phyloP scores from a whole-genome alignment of 2,329 filamentous ascomycete species.

The Davidsoniella neocaledoniae region DNA sequence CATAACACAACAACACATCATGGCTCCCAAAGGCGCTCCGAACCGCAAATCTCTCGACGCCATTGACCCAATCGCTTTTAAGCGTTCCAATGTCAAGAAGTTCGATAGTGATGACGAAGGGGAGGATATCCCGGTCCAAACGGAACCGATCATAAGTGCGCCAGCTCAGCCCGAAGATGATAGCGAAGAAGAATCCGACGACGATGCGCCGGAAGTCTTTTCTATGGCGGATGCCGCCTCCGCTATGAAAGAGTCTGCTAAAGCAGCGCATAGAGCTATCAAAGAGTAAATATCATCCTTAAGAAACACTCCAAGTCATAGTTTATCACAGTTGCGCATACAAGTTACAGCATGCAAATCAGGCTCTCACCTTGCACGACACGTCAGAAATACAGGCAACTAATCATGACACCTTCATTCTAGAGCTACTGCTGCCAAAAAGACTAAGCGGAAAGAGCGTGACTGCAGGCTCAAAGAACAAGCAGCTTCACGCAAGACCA shows the following conservation, averaged over 20 bases:
- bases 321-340: no score
- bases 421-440: conserved; percentile 34
- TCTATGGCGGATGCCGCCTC: conserved; percentile 33
- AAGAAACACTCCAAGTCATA: neutral
- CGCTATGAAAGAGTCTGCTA: conserved; percentile 28
- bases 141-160: neutral
- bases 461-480: conserved; percentile 38
- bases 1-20: neutral
- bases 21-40: conserved; percentile 8
- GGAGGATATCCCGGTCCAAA: neutral
- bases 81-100: conserved; percentile 3
- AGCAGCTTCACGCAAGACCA: conserved; percentile 30
- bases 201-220: conserved; percentile 42
- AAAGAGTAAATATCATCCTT: conserved; percentile 27
- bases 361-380: no score
- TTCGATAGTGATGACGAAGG: conserved; percentile 12
- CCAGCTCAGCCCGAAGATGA: neutral
- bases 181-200: conserved; percentile 28
- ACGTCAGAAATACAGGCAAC: no score
- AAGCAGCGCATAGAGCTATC: conserved; percentile 31
- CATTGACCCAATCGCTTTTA: neutral
- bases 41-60: conserved; percentile 12
- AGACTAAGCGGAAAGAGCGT: conserved; percentile 38
- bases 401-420: neutral
- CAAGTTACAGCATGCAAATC: no score